Percentiles rank a stretch among this genome's conserved stretches.
These are phyloP conservation scores for Venturia effusa DNA, from an alignment of 2,329 filamentous ascomycete genomes.

Conservation along the genomic window DNA sequence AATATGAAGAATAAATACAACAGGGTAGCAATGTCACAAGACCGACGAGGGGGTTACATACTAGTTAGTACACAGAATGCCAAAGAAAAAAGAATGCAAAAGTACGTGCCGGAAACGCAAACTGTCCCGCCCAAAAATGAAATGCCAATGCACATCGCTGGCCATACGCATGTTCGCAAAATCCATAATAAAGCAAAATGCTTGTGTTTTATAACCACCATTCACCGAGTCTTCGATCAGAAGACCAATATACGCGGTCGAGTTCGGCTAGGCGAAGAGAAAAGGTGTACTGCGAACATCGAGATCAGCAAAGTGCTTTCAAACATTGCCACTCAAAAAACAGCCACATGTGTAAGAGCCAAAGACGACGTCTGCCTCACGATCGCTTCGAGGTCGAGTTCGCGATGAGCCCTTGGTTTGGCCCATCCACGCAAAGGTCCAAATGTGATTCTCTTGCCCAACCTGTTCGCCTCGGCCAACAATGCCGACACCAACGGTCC, in stretches of 20 bases:
- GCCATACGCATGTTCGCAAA: background rate
- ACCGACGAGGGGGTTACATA: background rate
- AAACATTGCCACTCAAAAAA: background rate
- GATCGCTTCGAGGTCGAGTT: background rate
- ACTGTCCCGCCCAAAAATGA: too few relatives aligned
- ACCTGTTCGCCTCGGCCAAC: constrained; percentile 39
- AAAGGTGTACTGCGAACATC: background rate
- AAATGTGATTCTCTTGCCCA: constrained; percentile 50
- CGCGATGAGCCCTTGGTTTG: background rate
- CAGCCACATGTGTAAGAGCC: background rate
- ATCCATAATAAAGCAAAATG: background rate
- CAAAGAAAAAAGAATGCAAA: too few relatives aligned
- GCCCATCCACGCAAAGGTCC: constrained; percentile 28
- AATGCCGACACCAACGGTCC: constrained; percentile 55
- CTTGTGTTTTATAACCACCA: background rate
- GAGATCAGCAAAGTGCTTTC: background rate
- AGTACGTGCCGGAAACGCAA: too few relatives aligned
- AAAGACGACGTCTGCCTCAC: background rate
- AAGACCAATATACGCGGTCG: background rate
- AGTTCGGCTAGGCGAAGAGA: background rate
- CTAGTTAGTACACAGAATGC: background rate
- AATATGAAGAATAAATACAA: too few relatives aligned
- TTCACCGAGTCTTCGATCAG: background rate
- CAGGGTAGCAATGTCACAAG: too few relatives aligned
- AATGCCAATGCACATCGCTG: background rate